A percentile compares a stretch with the other conserved stretches of the same genome.
Conservation (phyloP, 31 red algal species). For the Asparagopsis taxiformis region DNA sequence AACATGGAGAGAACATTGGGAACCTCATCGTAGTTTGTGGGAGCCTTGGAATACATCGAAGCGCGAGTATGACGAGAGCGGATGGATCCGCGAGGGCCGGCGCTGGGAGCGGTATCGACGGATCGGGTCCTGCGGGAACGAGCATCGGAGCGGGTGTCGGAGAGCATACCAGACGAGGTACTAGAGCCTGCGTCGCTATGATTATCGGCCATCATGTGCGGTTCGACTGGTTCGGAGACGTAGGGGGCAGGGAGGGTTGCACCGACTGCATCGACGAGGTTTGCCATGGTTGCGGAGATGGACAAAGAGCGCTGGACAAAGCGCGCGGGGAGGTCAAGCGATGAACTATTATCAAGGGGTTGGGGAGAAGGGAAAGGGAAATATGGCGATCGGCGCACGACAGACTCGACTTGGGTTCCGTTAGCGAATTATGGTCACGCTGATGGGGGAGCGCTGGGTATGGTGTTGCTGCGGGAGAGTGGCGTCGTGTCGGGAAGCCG, state of each 20-base stretch:
- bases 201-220: conserved; percentile 65
- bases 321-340: background rate
- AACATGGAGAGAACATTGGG: conserved; percentile 39
- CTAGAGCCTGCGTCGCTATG: conserved; percentile 58
- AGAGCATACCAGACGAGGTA: conserved; percentile 75
- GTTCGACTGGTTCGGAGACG: conserved; percentile 55
- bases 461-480: no score
- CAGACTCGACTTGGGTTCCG: no score
- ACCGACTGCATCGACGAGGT: conserved; percentile 11
- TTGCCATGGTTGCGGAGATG: background rate
- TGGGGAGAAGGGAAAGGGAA: no score
- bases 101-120: conserved; percentile 60
- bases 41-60: conserved; percentile 71
- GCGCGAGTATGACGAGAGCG: conserved; percentile 66
- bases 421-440: no score
- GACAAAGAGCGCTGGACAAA: background rate
- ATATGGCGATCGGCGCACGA: no score
- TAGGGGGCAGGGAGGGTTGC: conserved; percentile 44
- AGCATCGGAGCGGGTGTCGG: conserved; percentile 45
- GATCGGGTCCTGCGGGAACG: conserved; percentile 58
- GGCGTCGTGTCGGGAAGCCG: no score
- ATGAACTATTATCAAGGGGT: background rate
- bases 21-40: conserved; percentile 69
- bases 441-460: no score
- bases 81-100: conserved; percentile 51